A percentile compares a stretch with the other conserved stretches of the same genome.
Conservation (phyloP, 225 moss, liverwort and hornwort genomes). For the Anthoceros angustus region DNA sequence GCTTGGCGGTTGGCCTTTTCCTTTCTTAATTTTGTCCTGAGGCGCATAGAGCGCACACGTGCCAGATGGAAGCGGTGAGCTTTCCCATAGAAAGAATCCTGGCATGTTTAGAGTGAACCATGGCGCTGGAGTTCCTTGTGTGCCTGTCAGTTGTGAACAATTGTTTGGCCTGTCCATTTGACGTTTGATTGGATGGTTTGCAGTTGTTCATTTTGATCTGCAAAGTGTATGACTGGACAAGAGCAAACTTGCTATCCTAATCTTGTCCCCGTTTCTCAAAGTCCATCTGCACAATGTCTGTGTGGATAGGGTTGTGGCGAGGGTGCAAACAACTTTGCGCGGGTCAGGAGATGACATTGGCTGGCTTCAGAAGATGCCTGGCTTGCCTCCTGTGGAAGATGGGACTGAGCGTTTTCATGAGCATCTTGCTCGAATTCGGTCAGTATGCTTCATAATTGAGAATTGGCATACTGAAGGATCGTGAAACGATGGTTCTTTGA, state of each 20-base stretch:
- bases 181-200: too few species aligned
- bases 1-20: slow-evolving; percentile 8
- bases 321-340: slow-evolving; percentile 89
- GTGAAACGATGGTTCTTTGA: background rate
- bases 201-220: too few species aligned
- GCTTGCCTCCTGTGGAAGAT: slow-evolving; percentile 59
- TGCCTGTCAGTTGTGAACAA: background rate
- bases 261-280: too few species aligned
- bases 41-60: slow-evolving; percentile 7
- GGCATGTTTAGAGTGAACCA: background rate
- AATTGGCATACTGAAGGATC: background rate
- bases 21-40: slow-evolving; percentile 8
- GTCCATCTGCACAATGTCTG: background rate
- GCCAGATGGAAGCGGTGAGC: slow-evolving; percentile 13
- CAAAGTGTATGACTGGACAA: too few species aligned
- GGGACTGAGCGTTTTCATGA: slow-evolving; percentile 64
- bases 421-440: slow-evolving; percentile 73
- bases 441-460: background rate
- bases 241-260: too few species aligned
- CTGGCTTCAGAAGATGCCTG: slow-evolving; percentile 64
- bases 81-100: background rate
- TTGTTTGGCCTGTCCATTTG: too few species aligned
- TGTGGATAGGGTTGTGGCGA: slow-evolving; percentile 55
- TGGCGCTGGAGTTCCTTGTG: too few species aligned
- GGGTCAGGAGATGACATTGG: slow-evolving; percentile 96